Evolutionary conservation across 177 flowering plant genomes (phyloP), one percentile per base, ranked within the genome.

Genomic region (Tripterygium wilfordii): DNA sequence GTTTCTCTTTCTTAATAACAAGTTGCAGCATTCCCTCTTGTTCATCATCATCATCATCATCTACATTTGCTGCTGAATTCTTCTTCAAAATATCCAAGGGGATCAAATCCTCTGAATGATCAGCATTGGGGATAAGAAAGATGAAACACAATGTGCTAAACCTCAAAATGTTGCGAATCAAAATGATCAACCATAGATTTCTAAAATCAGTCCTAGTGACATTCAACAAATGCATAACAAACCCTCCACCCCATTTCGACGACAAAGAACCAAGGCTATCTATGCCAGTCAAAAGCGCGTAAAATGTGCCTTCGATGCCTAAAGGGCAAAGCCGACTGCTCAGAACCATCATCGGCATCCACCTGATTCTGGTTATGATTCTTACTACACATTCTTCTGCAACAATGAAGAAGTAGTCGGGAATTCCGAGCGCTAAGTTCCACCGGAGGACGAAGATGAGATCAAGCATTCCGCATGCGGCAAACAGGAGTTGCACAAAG

Each of bases 241-340:
- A 3, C 8, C 95, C 86, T 41, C 95, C 88, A 22, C 62, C 67
- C 75, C 72, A 71, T 57, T 77, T 79, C 28, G 82, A 57, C 8
- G 74, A 54, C 17, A 86, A 69, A 7, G 46, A 39, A 1, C 91
- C 88, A 33, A 79, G 48, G 62, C 82, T 79, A 30, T 81, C 88
- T 2, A 83, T 86, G 66, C 81, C 75, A 88, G 77, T 83, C 21
- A 86, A 39, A 1, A 86, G 68, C 0, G 95, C 95, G 35, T 83
- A 86, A 42, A 86, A 86, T 0, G 90, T 86, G 14, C 90, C 95
- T 49, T 80, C 90, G 14, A 83, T 83, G 41, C 95, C 95, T 17
- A 62, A 8, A 22, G 90, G 88, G 49, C 90, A 85, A 1, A 85
- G 79, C 49, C 60, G 61, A 5, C 78, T 69, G 63, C 85, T 83